Conservation (phyloP, 2,329 filamentous ascomycete genomes). For the Cytospora paraplurivora region DNA sequence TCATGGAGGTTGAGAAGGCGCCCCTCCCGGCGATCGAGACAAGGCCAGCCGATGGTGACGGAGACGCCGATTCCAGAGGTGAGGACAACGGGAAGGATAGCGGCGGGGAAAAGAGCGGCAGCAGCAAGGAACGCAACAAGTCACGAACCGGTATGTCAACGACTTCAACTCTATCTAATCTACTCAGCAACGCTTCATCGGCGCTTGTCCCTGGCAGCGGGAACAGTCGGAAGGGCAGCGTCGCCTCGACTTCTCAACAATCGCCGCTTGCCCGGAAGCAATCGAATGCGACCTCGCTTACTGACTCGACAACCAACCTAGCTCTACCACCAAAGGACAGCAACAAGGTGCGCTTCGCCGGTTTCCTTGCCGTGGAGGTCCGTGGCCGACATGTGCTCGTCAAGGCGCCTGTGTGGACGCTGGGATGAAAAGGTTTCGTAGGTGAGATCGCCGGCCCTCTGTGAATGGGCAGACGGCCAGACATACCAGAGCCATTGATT, state of each 20-base stretch:
- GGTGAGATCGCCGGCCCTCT: neutral
- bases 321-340: constrained; percentile 48
- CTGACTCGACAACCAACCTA: constrained; percentile 45
- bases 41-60: constrained; percentile 35
- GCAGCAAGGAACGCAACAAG: constrained; percentile 42
- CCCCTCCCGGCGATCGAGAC: constrained; percentile 63
- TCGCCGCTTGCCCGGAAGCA: constrained; percentile 12
- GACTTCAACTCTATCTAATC: constrained; percentile 28
- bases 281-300: constrained; percentile 32
- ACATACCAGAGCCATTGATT: neutral
- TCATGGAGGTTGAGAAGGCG: constrained; percentile 86
- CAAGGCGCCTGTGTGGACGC: constrained; percentile 74
- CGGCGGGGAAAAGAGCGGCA: constrained; percentile 42
- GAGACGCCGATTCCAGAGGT: constrained; percentile 32
- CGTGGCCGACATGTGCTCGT: constrained; percentile 72
- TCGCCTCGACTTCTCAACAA: constrained; percentile 18
- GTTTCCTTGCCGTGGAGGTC: constrained; percentile 75
- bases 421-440: constrained; percentile 38
- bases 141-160: constrained; percentile 51
- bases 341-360: constrained; percentile 70
- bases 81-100: constrained; percentile 42
- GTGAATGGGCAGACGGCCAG: constrained; percentile 6
- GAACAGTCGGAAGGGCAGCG: constrained; percentile 24
- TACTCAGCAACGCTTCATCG: constrained; percentile 26
- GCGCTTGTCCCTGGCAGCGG: constrained; percentile 26